phyloP scores from a whole-genome alignment of 345 rosid genomes.

The Odontarrhena argentea region DNA sequence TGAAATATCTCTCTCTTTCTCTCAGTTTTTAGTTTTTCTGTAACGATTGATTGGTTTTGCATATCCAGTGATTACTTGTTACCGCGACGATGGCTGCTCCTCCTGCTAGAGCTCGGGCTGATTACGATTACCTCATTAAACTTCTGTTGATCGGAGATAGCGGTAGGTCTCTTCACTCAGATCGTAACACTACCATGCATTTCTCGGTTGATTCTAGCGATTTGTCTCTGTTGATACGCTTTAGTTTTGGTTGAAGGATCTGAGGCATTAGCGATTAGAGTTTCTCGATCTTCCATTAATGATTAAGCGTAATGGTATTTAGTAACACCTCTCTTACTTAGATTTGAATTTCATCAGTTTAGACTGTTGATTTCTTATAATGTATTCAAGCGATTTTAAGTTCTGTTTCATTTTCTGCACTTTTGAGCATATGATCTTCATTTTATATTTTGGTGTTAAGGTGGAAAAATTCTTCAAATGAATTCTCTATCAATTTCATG shows the following conservation, averaged over 20 bases:
- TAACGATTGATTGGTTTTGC: constrained; percentile 17
- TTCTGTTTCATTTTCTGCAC: background rate
- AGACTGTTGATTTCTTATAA: background rate
- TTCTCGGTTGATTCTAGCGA: background rate
- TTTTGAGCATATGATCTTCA: constrained; percentile 20
- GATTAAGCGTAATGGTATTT: background rate
- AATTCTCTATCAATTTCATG: background rate
- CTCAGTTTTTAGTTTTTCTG: background rate
- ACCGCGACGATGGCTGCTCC: constrained; percentile 60
- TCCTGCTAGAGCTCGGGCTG: constrained; percentile 81
- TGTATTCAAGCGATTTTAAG: background rate
- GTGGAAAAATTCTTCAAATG: background rate
- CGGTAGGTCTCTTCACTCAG: constrained; percentile 29
- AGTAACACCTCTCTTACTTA: constrained; percentile 5
- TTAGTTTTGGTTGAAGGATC: constrained; percentile 6
- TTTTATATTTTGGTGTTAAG: background rate
- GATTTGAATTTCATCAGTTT: constrained; percentile 24
- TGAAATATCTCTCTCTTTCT: background rate
- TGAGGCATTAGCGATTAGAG: background rate
- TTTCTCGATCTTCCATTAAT: constrained; percentile 1
- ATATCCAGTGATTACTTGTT: constrained; percentile 14
- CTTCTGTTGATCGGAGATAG: constrained; percentile 58
- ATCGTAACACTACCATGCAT: constrained; percentile 3
- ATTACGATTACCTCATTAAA: constrained; percentile 72
- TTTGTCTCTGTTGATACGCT: background rate